Conservation (phyloP, 768 basidiomycete genomes). For the Auriscalpium orientale region DNA sequence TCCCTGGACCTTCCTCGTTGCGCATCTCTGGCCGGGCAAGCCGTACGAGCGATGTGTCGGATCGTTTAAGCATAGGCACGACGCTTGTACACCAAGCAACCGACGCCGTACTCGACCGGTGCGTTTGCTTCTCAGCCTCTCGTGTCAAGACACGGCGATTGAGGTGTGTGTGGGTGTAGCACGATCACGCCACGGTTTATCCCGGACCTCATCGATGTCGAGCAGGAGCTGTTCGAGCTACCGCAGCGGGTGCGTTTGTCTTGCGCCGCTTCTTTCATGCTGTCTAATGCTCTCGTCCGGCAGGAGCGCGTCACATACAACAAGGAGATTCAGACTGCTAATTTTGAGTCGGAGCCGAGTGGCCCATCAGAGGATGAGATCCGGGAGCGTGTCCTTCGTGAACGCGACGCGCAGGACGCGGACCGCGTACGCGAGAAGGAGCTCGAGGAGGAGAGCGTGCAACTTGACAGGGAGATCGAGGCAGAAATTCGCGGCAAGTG, state of each 20-base stretch:
- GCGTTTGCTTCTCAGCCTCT: slow-evolving; percentile 16
- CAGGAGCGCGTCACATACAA: slow-evolving; percentile 79
- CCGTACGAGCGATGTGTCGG: slow-evolving; percentile 61
- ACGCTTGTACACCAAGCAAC: slow-evolving; percentile 42
- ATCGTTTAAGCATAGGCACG: slow-evolving; percentile 35
- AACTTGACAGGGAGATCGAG: slow-evolving; percentile 80
- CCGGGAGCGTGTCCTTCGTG: slow-evolving; percentile 57
- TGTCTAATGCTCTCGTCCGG: not conserved
- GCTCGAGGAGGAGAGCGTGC: slow-evolving; percentile 74
- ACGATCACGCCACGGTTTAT: slow-evolving; percentile 55
- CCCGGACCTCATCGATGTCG: slow-evolving; percentile 81
- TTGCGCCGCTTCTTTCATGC: not conserved
- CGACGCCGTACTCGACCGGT: slow-evolving; percentile 68
- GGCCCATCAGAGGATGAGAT: slow-evolving; percentile 63
- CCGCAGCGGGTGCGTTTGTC: slow-evolving; percentile 63
- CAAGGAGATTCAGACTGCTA: slow-evolving; percentile 77
- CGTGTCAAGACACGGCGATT: not conserved
- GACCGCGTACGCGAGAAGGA: slow-evolving; percentile 64
- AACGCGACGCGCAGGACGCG: slow-evolving; percentile 62
- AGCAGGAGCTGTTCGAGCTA: slow-evolving; percentile 85
- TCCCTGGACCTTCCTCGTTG: slow-evolving; percentile 30
- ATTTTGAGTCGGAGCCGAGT: slow-evolving; percentile 47
- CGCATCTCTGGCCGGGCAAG: slow-evolving; percentile 57
- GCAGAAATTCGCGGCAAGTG: slow-evolving; percentile 69
- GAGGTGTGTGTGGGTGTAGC: slow-evolving; percentile 27